Conservation (phyloP, 371 early-diverging fungal species). For the Cokeromyces recurvatus region DNA sequence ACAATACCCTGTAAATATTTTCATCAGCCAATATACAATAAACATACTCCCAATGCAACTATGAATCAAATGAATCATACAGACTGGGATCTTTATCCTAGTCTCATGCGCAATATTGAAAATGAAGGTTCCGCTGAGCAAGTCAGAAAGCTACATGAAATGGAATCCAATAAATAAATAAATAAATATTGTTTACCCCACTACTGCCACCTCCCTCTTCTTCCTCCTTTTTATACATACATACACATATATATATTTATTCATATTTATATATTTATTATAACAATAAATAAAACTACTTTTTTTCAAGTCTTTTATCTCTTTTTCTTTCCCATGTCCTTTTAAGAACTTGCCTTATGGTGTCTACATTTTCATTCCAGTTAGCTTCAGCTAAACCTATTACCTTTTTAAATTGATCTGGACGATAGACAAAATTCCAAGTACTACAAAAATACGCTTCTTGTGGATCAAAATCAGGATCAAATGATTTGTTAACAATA, state of each 20-base stretch:
- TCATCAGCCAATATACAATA: neutral
- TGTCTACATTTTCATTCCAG: slow-evolving; percentile 38
- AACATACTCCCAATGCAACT: neutral
- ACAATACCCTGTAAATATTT: slow-evolving; percentile 7
- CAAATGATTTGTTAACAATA: slow-evolving; percentile 45
- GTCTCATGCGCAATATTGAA: slow-evolving; percentile 36
- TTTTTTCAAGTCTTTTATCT: slow-evolving; percentile 15
- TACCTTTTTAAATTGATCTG: slow-evolving; percentile 52
- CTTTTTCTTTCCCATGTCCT: slow-evolving; percentile 46
- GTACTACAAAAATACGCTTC: slow-evolving; percentile 58
- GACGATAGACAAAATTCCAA: slow-evolving; percentile 58
- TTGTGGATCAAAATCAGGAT: slow-evolving; percentile 55
- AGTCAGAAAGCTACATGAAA: slow-evolving; percentile 33
- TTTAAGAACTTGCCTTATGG: slow-evolving; percentile 30
- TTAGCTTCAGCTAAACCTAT: slow-evolving; percentile 47
- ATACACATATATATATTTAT: too few species aligned
- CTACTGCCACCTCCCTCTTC: too few species aligned
- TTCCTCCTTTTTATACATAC: too few species aligned
- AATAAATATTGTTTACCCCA: neutral
- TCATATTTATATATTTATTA: too few species aligned
- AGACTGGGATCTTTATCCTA: slow-evolving; percentile 45
- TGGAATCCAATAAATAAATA: slow-evolving; percentile 17
- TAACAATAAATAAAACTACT: too few species aligned
- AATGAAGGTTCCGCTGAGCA: slow-evolving; percentile 40
- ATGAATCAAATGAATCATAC: neutral